These are phyloP conservation scores for Pseudopyricularia cyperi DNA, from an alignment of 2,329 filamentous ascomycete species.

Conservation along the genomic window DNA sequence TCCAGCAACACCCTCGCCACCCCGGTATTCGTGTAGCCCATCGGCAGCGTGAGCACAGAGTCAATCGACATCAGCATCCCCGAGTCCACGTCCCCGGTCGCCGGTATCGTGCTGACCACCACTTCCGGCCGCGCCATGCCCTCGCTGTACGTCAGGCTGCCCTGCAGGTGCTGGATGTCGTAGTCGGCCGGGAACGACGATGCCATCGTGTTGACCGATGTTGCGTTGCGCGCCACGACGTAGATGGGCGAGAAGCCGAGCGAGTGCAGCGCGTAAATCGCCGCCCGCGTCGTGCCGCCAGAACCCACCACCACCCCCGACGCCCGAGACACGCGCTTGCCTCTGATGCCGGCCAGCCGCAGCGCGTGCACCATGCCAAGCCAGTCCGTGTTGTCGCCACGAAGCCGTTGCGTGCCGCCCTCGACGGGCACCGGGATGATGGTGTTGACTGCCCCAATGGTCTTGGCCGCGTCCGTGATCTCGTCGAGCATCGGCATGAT, in stretches of 20 bases:
- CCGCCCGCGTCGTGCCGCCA: conserved; percentile 83
- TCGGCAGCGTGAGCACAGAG: conserved; percentile 30
- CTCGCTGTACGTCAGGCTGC: conserved; percentile 15
- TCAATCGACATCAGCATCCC: conserved; percentile 53
- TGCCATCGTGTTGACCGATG: conserved; percentile 55
- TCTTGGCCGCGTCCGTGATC: conserved; percentile 62
- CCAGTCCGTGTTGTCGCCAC: conserved; percentile 95
- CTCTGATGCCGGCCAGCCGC: conserved; percentile 47
- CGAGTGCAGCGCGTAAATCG: conserved; percentile 73
- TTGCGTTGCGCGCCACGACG: conserved; percentile 62
- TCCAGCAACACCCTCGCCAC: conserved; percentile 59
- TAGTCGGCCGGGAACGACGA: conserved; percentile 62
- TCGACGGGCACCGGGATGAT: conserved; percentile 49
- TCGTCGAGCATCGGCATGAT: conserved; percentile 72
- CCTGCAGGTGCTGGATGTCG: conserved; percentile 49
- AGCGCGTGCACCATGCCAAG: conserved; percentile 78
- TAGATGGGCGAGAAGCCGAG: conserved; percentile 82
- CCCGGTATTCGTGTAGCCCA: conserved; percentile 11
- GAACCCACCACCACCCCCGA: conserved; percentile 77
- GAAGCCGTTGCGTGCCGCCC: conserved; percentile 34
- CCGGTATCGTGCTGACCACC: conserved; percentile 82
- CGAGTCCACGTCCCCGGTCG: conserved; percentile 68
- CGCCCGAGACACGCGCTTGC: conserved; percentile 18
- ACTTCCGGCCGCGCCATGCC: conserved; percentile 43
- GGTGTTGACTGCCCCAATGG: conserved; percentile 91